Evolutionary conservation across 2,329 filamentous ascomycete species (phyloP).

Genomic region (Dactylonectria estremocensis): DNA sequence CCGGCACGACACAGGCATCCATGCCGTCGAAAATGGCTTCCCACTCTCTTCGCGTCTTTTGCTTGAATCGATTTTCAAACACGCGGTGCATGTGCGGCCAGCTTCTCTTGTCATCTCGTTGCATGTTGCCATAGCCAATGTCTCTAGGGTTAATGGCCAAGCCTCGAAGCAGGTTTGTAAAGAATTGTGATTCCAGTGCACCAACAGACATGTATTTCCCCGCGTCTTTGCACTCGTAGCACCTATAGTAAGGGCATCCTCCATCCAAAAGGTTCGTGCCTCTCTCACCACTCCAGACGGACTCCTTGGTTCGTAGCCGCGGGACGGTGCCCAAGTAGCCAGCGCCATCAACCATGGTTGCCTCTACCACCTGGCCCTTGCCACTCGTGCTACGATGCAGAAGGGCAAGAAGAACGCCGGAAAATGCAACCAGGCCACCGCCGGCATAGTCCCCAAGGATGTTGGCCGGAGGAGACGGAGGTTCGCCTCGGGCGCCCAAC

Average conservation of each 20-base stretch:
- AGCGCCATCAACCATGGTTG: slow-evolving; percentile 94
- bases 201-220: slow-evolving; percentile 86
- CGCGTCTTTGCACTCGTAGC: slow-evolving; percentile 83
- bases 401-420: slow-evolving; percentile 85
- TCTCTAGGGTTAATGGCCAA: slow-evolving; percentile 57
- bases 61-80: not conserved
- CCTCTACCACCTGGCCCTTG: slow-evolving; percentile 64
- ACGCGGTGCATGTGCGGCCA: not conserved
- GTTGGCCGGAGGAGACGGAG: slow-evolving; percentile 84
- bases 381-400: slow-evolving; percentile 74
- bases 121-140: not conserved
- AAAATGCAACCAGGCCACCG: slow-evolving; percentile 84
- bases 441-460: slow-evolving; percentile 91
- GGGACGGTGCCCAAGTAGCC: slow-evolving; percentile 84
- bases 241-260: slow-evolving; percentile 89
- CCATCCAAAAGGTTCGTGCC: slow-evolving; percentile 86
- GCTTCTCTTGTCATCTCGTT: not conserved
- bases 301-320: slow-evolving; percentile 74
- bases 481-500: slow-evolving; percentile 78
- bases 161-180: slow-evolving; percentile 74
- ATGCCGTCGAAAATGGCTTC: not conserved
- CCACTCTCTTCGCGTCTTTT: not conserved
- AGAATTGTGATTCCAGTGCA: slow-evolving; percentile 89
- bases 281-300: slow-evolving; percentile 73
- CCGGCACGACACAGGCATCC: not conserved